Percentiles rank a stretch among this genome's conserved stretches.
phyloP scores from a whole-genome alignment of 139 green algal genomes.

The Spirogloea muscicola region DNA sequence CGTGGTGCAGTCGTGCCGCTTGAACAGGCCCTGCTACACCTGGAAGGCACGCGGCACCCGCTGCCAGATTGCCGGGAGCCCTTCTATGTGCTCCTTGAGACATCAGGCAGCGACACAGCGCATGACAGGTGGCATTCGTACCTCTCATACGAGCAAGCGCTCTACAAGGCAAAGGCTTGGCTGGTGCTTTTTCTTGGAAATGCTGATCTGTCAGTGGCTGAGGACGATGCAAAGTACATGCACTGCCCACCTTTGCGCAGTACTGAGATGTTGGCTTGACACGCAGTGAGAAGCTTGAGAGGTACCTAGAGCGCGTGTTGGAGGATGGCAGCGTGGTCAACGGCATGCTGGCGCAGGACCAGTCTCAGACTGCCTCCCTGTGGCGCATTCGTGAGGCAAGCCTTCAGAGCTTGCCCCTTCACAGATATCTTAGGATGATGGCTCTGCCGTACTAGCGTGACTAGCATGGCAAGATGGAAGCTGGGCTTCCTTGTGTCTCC shows the following conservation, averaged over 20 bases:
- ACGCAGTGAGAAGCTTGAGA: slow-evolving; percentile 34
- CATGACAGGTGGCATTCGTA: slow-evolving; percentile 73
- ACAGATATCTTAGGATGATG: too few relatives aligned
- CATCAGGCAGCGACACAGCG: slow-evolving; percentile 34
- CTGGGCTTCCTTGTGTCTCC: too few relatives aligned
- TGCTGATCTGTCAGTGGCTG: too few relatives aligned
- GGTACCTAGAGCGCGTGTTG: slow-evolving; percentile 39
- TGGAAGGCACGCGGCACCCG: slow-evolving; percentile 22
- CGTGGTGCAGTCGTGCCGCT: too few relatives aligned
- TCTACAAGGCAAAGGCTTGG: too few relatives aligned
- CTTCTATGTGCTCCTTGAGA: slow-evolving; percentile 91
- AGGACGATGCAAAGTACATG: too few relatives aligned
- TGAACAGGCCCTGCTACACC: slow-evolving; percentile 47
- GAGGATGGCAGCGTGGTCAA: slow-evolving; percentile 47
- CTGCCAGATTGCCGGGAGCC: slow-evolving; percentile 27
- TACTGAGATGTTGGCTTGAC: not conserved
- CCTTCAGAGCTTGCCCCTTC: not conserved
- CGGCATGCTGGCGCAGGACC: slow-evolving; percentile 62
- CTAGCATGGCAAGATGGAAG: too few relatives aligned
- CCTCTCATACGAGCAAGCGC: too few relatives aligned
- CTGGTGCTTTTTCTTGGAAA: too few relatives aligned
- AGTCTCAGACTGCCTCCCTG: slow-evolving; percentile 65
- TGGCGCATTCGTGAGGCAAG: slow-evolving; percentile 83
- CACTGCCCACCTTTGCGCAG: too few relatives aligned
- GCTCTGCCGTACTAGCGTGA: too few relatives aligned